Conservation (phyloP, 805 yeast genomes). For the Wickerhamomyces subpelliculosus region DNA sequence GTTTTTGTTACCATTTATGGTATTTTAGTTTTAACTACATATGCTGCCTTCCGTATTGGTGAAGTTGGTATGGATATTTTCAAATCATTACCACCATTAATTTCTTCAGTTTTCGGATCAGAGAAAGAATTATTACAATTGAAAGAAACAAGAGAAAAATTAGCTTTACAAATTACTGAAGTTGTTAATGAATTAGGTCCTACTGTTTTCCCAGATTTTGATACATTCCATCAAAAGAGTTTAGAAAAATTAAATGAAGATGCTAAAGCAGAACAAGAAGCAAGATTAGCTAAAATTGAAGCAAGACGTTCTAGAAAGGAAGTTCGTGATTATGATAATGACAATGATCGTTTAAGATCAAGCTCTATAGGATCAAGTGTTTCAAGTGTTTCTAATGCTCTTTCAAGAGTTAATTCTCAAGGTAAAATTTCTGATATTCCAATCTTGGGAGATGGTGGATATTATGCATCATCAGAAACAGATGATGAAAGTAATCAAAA, state of each 20-base stretch:
- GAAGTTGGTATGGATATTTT: conserved; percentile 85
- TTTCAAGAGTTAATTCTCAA: conserved; percentile 56
- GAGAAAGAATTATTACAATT: conserved; percentile 40
- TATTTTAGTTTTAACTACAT: conserved; percentile 65
- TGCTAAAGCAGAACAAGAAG: conserved; percentile 1
- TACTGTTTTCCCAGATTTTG: conserved; percentile 80
- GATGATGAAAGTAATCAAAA: background rate
- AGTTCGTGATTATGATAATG: conserved; percentile 24
- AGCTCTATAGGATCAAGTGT: conserved; percentile 5
- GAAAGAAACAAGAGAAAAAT: conserved; percentile 48
- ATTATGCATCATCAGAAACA: conserved; percentile 2
- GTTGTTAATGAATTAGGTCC: conserved; percentile 83
- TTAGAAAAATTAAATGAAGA: conserved; percentile 10
- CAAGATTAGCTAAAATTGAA: conserved; percentile 26
- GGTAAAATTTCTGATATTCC: conserved; percentile 61
- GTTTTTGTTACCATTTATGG: conserved; percentile 43
- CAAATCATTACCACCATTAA: conserved; percentile 74
- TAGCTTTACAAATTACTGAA: conserved; percentile 69
- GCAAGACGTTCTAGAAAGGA: conserved; percentile 28
- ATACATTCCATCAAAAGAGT: conserved; percentile 21
- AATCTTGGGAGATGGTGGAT: conserved; percentile 33
- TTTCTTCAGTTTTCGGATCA: conserved; percentile 32
- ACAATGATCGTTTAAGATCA: conserved; percentile 14
- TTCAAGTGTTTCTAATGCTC: conserved; percentile 46
- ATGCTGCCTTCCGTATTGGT: conserved; percentile 81